Percentiles rank a stretch among this genome's conserved stretches.
Evolutionary conservation across 2,329 filamentous ascomycete genomes (phyloP).

Genomic region (Paraphoma chrysanthemicola): DNA sequence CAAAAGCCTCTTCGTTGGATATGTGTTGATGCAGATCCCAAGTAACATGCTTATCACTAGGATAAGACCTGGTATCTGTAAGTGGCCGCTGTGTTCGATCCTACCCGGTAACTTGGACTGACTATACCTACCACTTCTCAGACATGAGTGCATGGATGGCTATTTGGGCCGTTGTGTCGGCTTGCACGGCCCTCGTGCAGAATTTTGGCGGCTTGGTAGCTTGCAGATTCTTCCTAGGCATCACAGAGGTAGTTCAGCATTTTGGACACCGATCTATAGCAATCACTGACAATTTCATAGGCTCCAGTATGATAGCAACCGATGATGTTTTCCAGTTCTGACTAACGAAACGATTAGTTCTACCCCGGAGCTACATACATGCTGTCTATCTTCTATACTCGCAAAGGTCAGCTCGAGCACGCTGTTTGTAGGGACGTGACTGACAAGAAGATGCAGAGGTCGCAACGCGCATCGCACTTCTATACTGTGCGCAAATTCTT

Average conservation of each 20-base stretch:
- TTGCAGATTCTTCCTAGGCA: conserved; percentile 39
- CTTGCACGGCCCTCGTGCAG: conserved; percentile 40
- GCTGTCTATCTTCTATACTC: conserved; percentile 71
- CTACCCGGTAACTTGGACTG: no score
- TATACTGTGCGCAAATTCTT: conserved; percentile 51
- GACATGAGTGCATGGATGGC: conserved; percentile 44
- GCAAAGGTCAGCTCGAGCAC: conserved; percentile 43
- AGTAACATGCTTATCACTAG: conserved; percentile 52
- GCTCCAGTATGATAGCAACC: conserved; percentile 3
- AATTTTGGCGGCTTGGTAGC: conserved; percentile 42
- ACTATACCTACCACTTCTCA: no score
- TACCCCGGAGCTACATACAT: conserved; percentile 69
- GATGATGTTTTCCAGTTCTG: neutral
- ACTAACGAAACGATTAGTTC: conserved; percentile 44
- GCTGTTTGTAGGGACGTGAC: conserved; percentile 41
- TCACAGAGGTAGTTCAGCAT: conserved; percentile 29
- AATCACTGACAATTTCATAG: neutral
- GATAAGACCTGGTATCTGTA: conserved; percentile 37
- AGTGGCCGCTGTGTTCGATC: no score
- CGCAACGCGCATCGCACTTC: conserved; percentile 43
- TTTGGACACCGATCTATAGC: no score
- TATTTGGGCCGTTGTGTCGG: conserved; percentile 46
- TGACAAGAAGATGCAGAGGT: conserved; percentile 31
- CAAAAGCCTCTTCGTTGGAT: conserved; percentile 58
- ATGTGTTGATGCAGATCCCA: conserved; percentile 40